These are phyloP conservation scores for Tolypocladium sp. DNA, from an alignment of 2,329 filamentous ascomycete genomes.

Conservation along the genomic window DNA sequence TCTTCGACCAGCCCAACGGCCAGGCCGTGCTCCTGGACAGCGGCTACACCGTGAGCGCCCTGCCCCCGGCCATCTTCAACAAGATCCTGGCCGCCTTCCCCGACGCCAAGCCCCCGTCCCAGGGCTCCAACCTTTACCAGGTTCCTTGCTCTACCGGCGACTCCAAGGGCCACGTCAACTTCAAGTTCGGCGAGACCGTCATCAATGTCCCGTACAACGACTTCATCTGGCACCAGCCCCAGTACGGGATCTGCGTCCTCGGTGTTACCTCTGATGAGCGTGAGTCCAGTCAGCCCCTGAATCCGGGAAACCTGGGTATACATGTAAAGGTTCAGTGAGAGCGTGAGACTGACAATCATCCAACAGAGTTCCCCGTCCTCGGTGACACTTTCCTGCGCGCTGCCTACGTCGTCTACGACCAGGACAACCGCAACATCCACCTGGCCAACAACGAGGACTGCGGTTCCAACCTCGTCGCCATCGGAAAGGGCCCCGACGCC, in stretches of 20 bases:
- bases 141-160: constrained; percentile 32
- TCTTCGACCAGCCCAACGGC: constrained; percentile 28
- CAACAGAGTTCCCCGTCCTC: constrained; percentile 24
- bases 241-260: constrained; percentile 26
- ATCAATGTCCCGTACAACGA: constrained; percentile 37
- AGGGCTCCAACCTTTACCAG: constrained; percentile 32
- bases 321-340: neutral
- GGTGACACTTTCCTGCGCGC: constrained; percentile 36
- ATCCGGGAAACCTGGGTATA: neutral
- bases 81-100: constrained; percentile 32
- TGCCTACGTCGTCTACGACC: constrained; percentile 34
- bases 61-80: constrained; percentile 47
- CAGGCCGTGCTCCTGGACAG: constrained; percentile 52
- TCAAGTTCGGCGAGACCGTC: constrained; percentile 33
- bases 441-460: constrained; percentile 28
- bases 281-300: neutral
- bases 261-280: constrained; percentile 34
- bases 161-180: constrained; percentile 33
- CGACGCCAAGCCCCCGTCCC: constrained; percentile 2
- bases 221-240: constrained; percentile 31
- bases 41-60: constrained; percentile 57
- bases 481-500: constrained; percentile 28
- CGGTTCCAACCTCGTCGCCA: constrained; percentile 25
- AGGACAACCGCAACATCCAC: constrained; percentile 28
- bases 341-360: neutral